Evolutionary conservation across 2,329 filamentous ascomycete genomes (phyloP), one percentile per base, ranked within the genome.

Genomic region (Diaporthe sp.): DNA sequence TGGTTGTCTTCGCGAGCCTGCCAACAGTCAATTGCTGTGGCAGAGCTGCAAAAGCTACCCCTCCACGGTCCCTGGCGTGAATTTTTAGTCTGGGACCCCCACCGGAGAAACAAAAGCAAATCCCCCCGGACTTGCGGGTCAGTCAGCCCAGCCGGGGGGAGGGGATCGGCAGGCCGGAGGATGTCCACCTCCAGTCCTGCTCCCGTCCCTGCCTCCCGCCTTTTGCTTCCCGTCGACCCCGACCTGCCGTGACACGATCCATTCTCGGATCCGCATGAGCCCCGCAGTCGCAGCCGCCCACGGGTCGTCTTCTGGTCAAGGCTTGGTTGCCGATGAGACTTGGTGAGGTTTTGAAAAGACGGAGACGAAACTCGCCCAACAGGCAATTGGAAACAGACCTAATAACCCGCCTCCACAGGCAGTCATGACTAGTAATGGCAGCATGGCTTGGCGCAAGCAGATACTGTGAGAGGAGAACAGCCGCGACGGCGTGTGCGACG

Each of bases 291-390:
- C 65, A 55, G 65, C 65, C 49, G 65, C 31, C 51, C 34, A 42
- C 49, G n/a, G 49, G 15, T 28, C 65, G 34, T 42, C n/a, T 46
- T 31, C 49, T 70, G 65, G 65, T 42, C 65, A 70, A 55, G 46
- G 65, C 65, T 53, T 39, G 62, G 65, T 55, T 70, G 65, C 49
- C 65, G 65, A 55, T 70, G 65, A 70, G 65, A 70, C 65, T 70
- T 34, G 46, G 65, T 39, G 49, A 42, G 34, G 65, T 55, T 70
- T 70, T 46, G 61, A 22, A 70, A 70, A 42, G 34, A 55, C 49
- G 34, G n/a, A 70, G 49, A 70, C 65, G 65, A 70, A 70, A 55
- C 65, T 53, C 46, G 49, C 15, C 34, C 46, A 55, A 13, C 49
- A 42, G n/a, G 49, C 46, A 39, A 28, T 70, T 55, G 65, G 65